Percentiles rank a stretch among this genome's conserved stretches.
Conservation (phyloP, 2,329 filamentous ascomycete species). For the Venturia aucupariae region DNA sequence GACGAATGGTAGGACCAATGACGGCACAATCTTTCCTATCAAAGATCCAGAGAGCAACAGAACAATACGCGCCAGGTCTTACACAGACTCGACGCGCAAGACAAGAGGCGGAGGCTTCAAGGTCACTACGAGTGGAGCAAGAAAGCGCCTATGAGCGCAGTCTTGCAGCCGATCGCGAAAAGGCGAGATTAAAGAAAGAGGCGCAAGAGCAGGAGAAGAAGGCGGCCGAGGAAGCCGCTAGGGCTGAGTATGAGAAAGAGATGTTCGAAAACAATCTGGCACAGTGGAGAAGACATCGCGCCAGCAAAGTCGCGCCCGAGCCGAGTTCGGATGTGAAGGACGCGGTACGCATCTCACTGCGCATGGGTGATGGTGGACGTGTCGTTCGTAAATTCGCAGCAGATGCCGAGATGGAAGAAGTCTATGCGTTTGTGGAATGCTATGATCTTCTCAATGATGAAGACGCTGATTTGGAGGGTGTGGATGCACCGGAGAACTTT, state of each 20-base stretch:
- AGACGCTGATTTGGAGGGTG: conserved; percentile 26
- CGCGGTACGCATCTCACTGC: conserved; percentile 60
- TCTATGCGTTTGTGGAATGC: conserved; percentile 96
- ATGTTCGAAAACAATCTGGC: conserved; percentile 44
- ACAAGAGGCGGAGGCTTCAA: conserved; percentile 69
- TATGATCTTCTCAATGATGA: conserved; percentile 53
- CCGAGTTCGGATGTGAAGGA: conserved; percentile 56
- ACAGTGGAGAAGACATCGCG: conserved; percentile 78
- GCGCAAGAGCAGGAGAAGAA: conserved; percentile 57
- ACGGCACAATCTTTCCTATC: conserved; percentile 61
- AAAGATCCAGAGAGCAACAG: conserved; percentile 64
- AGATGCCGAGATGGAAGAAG: conserved; percentile 67
- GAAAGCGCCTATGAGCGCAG: conserved; percentile 91
- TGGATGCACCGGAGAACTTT: conserved; percentile 55
- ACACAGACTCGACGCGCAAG: conserved; percentile 65
- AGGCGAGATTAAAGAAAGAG: conserved; percentile 65
- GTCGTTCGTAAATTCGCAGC: conserved; percentile 66
- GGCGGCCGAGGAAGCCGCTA: conserved; percentile 57
- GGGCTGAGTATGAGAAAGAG: conserved; percentile 53
- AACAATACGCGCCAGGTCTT: conserved; percentile 67
- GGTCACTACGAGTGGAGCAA: conserved; percentile 76
- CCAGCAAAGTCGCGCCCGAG: conserved; percentile 56
- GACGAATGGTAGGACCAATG: conserved; percentile 65
- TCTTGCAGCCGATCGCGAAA: conserved; percentile 77
- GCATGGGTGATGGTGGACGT: conserved; percentile 57